These are phyloP conservation scores for Musa troglodytarum DNA, from an alignment of 176 grass and related monocot species.

Conservation along the genomic window DNA sequence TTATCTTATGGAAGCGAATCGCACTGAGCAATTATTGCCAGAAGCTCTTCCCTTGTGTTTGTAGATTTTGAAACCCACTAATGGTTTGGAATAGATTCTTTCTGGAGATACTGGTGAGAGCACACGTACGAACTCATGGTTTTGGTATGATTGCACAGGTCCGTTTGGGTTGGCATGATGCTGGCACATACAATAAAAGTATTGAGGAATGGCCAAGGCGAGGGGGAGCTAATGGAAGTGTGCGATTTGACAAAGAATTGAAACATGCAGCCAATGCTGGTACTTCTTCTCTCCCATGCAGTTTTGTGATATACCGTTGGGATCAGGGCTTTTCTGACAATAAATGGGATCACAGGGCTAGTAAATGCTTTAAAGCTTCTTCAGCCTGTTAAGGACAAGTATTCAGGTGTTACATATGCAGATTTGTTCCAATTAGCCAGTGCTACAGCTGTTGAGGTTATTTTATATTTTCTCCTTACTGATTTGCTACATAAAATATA, in stretches of 20 bases:
- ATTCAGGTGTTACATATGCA: slow-evolving; percentile 57
- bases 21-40: no score
- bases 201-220: slow-evolving; percentile 65
- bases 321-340: background rate
- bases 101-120: no score
- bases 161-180: slow-evolving; percentile 78
- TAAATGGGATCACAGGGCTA: slow-evolving; percentile 32
- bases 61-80: no score
- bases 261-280: slow-evolving; percentile 78
- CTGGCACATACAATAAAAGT: slow-evolving; percentile 82
- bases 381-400: slow-evolving; percentile 75
- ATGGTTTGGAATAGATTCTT: no score
- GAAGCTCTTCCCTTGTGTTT: no score
- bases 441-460: slow-evolving; percentile 80
- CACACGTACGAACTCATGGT: background rate
- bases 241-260: slow-evolving; percentile 75
- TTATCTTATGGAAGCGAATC: no score
- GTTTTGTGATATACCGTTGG: background rate
- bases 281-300: slow-evolving; percentile 25
- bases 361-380: slow-evolving; percentile 78
- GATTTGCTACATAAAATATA: background rate
- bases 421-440: slow-evolving; percentile 92
- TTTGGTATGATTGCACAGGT: slow-evolving; percentile 31
- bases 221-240: slow-evolving; percentile 80
- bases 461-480: background rate